A percentile compares a stretch with the other conserved stretches of the same genome.
phyloP scores from a whole-genome alignment of 768 basidiomycete genomes.

The Lactarius vividus region DNA sequence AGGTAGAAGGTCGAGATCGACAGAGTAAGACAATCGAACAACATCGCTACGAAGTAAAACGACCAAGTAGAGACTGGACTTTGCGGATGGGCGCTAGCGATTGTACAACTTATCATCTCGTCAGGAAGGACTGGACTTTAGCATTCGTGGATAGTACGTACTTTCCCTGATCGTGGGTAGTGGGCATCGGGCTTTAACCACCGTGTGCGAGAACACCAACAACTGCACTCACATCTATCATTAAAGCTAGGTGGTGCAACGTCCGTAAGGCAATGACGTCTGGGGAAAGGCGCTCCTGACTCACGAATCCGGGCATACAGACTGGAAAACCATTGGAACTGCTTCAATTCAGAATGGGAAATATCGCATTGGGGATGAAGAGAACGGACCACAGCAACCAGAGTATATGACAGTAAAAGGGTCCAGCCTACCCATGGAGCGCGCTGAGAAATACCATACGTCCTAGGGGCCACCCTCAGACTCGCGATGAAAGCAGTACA shows the following conservation, averaged over 20 bases:
- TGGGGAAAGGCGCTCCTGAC: conserved; percentile 26
- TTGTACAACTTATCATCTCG: conserved; percentile 46
- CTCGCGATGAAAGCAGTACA: not conserved
- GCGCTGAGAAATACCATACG: conserved; percentile 56
- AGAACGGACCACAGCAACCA: conserved; percentile 43
- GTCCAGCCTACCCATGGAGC: conserved; percentile 40
- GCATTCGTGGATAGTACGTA: conserved; percentile 26
- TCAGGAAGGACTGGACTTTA: not conserved
- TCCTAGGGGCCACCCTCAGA: conserved; percentile 36
- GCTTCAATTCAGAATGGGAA: not conserved
- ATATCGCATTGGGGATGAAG: conserved; percentile 26
- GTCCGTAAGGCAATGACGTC: conserved; percentile 12
- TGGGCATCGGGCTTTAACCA: not conserved
- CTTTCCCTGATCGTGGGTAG: conserved; percentile 36
- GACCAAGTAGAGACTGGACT: conserved; percentile 46
- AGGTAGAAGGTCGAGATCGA: conserved; percentile 51
- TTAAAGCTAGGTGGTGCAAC: conserved; percentile 20
- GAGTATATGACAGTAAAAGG: conserved; percentile 40
- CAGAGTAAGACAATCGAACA: conserved; percentile 54
- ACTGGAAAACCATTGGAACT: conserved; percentile 59
- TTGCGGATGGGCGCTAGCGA: conserved; percentile 31
- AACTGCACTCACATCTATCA: not conserved
- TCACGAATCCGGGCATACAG: conserved; percentile 50
- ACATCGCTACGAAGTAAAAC: conserved; percentile 56
- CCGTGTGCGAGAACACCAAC: not conserved